A percentile compares a stretch with the other conserved stretches of the same genome.
Evolutionary conservation across 495 filamentous ascomycete species (phyloP).

Genomic region (Cladorrhinum samala): DNA sequence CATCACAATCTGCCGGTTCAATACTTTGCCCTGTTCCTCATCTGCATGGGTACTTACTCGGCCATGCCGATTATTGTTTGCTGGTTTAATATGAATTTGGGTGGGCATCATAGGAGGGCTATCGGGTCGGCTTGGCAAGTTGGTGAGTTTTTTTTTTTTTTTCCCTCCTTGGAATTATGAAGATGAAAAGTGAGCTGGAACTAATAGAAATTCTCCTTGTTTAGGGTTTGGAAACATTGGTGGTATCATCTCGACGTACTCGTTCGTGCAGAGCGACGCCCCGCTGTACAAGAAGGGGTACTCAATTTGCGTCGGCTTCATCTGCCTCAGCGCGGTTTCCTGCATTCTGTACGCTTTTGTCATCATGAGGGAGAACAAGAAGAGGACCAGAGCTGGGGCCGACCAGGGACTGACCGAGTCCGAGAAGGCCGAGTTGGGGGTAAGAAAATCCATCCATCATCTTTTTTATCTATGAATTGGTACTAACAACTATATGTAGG

Average conservation of each 20-base stretch:
- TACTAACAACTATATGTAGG: constrained; percentile 25
- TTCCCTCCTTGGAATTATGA: background rate
- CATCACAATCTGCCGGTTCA: constrained; percentile 49
- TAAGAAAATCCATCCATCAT: constrained; percentile 15
- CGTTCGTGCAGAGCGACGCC: constrained; percentile 67
- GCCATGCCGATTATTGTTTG: constrained; percentile 82
- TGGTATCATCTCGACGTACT: constrained; percentile 84
- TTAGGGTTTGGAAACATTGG: constrained; percentile 85
- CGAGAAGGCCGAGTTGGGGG: constrained; percentile 66
- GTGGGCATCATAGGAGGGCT: constrained; percentile 75
- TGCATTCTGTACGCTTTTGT: constrained; percentile 57
- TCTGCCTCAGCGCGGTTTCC: constrained; percentile 55
- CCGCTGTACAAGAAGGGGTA: constrained; percentile 70
- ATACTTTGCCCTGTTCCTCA: constrained; percentile 70
- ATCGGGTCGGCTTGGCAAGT: constrained; percentile 87
- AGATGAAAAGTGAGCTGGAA: too few species aligned
- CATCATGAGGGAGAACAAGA: constrained; percentile 59
- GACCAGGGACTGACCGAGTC: constrained; percentile 58
- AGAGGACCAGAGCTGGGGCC: constrained; percentile 45
- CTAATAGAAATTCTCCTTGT: too few species aligned
- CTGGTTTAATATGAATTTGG: constrained; percentile 92
- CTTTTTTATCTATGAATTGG: background rate
- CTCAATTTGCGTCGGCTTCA: constrained; percentile 69
- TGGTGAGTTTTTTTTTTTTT: constrained; percentile 24
- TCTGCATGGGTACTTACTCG: constrained; percentile 57